A percentile compares a stretch with the other conserved stretches of the same genome.
phyloP scores from a whole-genome alignment of 345 rosid species.

The Rhodomyrtus tomentosa region DNA sequence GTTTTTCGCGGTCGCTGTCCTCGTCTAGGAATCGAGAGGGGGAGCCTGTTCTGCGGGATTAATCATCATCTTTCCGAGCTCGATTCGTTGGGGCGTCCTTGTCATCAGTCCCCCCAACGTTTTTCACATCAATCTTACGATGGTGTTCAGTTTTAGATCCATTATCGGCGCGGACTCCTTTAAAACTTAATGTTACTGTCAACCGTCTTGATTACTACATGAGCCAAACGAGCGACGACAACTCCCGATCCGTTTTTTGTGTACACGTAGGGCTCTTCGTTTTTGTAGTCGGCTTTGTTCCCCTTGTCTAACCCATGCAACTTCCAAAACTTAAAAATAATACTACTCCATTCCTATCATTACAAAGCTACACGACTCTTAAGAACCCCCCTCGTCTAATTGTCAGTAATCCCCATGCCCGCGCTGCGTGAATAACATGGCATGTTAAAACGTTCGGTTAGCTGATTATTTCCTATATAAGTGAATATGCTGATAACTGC shows the following conservation, averaged over 20 bases:
- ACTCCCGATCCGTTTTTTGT: not conserved
- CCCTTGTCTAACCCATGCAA: not conserved
- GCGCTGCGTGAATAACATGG: not conserved
- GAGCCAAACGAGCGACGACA: conserved; percentile 8
- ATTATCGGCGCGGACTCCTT: not conserved
- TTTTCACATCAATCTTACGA: not conserved
- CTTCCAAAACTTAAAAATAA: not conserved
- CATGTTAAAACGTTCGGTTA: not conserved
- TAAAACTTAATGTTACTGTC: not conserved
- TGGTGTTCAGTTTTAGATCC: not conserved
- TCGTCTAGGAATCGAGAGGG: not conserved
- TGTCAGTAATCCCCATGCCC: not conserved
- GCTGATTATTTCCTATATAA: not conserved
- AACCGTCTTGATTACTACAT: conserved; percentile 1
- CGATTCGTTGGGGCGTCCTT: not conserved
- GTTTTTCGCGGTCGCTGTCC: not conserved
- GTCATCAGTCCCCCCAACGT: not conserved
- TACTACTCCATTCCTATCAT: not conserved
- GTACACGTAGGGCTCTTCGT: not conserved
- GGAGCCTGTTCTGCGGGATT: not conserved
- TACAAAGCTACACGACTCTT: not conserved
- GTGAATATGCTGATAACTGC: not conserved
- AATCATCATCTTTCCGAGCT: not conserved
- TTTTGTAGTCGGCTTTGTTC: not conserved
- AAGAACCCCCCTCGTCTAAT: not conserved